Evolutionary conservation across 2,329 filamentous ascomycete genomes (phyloP), one percentile per base, ranked within the genome.

Genomic region (Raffaelea ambrosiae): DNA sequence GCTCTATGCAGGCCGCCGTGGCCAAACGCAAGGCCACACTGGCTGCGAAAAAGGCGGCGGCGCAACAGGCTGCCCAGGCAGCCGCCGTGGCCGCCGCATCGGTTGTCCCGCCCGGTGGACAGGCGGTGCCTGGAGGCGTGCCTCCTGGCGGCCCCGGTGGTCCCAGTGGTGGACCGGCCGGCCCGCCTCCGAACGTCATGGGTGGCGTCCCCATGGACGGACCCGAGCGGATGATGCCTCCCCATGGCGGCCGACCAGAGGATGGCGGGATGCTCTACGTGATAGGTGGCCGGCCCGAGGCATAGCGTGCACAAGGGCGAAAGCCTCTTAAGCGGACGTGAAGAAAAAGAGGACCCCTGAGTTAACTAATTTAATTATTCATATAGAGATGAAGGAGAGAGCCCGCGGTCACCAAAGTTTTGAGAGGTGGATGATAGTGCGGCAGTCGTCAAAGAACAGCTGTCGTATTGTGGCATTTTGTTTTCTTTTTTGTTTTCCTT

Each of bases 21-120:
- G 73, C 75, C 53, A 80, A 80, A 58, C 70, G 76, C 46, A 79
- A 79, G 55, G 76, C 74, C 3, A 81, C 77, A 0, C 70, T 81
- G 8, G 77, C 75, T 2, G 73, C 73, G 3, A 81, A 81, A 61
- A 80, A 80, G 62, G 53, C 52, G 3, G 55, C 55, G 3, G 52
- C 54, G 2, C 53, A 55, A 26, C 54, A 57, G 43, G 55, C 55
- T 10, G 54, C 55, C 3, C 51, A 53, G 21, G 43, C 23, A 7
- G 29, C 45, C 5, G 43, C 31, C 31, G 41, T 26, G 13, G 43
- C 35, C 5, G 35, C 38, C 5, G 31, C 33, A 44, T 31, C 39
- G 44, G 10, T n/a, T 26, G 23, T 40, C n/a, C 41, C 19, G 36
- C 29, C 8, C 29, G 7, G 29, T 31, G 29, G 29, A 8, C 29